Conservation (phyloP, 1,284 basidiomycete species). For the Cryptococcus sp. region DNA sequence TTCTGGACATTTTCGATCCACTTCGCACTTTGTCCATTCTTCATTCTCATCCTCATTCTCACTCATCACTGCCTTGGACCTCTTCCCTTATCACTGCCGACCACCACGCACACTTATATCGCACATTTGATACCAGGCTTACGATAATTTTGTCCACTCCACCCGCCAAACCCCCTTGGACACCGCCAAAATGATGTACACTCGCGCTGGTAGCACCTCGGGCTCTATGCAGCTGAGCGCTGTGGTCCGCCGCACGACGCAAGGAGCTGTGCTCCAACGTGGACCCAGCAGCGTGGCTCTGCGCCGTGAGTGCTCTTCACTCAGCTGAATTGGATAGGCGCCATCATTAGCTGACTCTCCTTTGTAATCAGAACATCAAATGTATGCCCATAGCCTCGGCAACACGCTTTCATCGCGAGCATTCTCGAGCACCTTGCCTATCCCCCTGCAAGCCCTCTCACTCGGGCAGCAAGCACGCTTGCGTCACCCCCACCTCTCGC, state of each 20-base stretch:
- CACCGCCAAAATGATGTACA: constrained; percentile 9
- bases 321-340: too few species aligned
- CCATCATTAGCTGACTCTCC: not conserved
- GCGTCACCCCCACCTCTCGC: not conserved
- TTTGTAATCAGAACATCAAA: constrained; percentile 1
- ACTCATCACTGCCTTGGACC: not conserved
- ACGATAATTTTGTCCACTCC: not conserved
- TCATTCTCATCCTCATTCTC: constrained; percentile 2
- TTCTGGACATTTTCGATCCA: not conserved
- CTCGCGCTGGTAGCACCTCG: constrained; percentile 9
- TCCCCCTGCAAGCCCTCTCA: constrained; percentile 14
- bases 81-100: not conserved
- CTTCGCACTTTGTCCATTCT: not conserved
- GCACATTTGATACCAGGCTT: not conserved
- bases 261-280: constrained; percentile 7
- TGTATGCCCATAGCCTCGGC: constrained; percentile 14
- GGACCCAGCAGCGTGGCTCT: not conserved
- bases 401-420: constrained; percentile 10
- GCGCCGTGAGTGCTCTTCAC: constrained; percentile 8
- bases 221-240: constrained; percentile 14
- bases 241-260: constrained; percentile 6
- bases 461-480: constrained; percentile 9
- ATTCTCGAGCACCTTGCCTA: constrained; percentile 18
- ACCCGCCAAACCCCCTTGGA: not conserved
- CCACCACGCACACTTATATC: not conserved